Base-by-base conservation (phyloP, 1,139 yeast species). In the Yamadazyma dendronema region DNA sequence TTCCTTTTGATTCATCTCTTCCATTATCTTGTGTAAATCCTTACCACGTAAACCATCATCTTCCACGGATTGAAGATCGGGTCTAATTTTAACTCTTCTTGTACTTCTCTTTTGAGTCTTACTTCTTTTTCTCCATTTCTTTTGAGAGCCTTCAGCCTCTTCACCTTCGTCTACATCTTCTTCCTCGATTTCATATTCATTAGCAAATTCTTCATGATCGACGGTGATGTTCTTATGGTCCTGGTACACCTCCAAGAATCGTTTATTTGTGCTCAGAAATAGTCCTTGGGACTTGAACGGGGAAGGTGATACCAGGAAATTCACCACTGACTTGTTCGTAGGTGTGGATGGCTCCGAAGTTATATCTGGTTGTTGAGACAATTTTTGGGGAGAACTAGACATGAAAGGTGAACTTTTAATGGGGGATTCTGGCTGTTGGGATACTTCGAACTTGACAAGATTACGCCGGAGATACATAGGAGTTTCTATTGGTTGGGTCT, bases 41-140 rank as follows among this genome's bases (percentile, higher is more conserved):
- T 65, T 61, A 7, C 54, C 53, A 36, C 65, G 72, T 3, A 54
- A 50, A 2, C 34, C 45, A 3, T 54, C 61, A 1, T 57, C 54
- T 28, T 53, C 47, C 4, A 26, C 31, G 1, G 31, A 35, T 4
- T 33, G 40, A 13, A 55, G 52, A 9, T 68, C 52, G 1, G 81
- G 78, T 42, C 71, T 74, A 56, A 81, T 71, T 41, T 74, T 76
- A 54, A 77, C 79, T 40, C 83, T 66, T 46, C 83, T 65, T 0
- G 88, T 81, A 3, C 80, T 74, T 52, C 90, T 63, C 61, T 82
- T 83, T 35, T 77, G 83, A 0, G 81, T 62, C 59, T 55, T 62
- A 67, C 58, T 65, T 65, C 40, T 64, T 31, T 31, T 50, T 10
- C 56, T 17, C 29, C 51, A 15, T 40, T 10, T 35, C 2, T 22